Base-by-base conservation (phyloP, 2,329 filamentous ascomycete genomes). In the Elsinoe necatrix region DNA sequence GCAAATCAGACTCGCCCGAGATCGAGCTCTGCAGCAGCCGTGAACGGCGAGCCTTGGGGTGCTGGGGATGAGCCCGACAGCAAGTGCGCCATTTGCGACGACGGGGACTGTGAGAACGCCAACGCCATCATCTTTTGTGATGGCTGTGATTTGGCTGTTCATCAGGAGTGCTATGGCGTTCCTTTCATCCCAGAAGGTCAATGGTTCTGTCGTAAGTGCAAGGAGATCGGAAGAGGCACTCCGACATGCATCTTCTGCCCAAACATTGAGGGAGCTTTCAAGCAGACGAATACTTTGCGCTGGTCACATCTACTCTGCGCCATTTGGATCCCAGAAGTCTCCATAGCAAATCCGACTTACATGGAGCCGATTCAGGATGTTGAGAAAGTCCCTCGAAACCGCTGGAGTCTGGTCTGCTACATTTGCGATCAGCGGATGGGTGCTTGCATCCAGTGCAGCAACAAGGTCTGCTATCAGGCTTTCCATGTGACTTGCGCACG, bases 91-190 rank as follows among this genome's bases (percentile, higher is more conserved):
- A 95, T 98, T 58, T 98, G 93, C 69, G 93, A 98, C 68, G 93
- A 98, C 67, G 93, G 93, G n/a, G 93, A 98, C 68, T 98, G 93
- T 67, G 93, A 98, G 73, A 98, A 98, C 70, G 95, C 93, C 20
- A 98, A 98, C 67, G 93, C 93, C 0, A 98, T 98, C 66, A 93
- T 98, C 20, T 98, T 98, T 68, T 98, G 93, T 69, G 93, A 98
- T 68, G 93, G 93, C 2, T 98, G 93, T 72, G 95, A 98, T 71
- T 77, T 98, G 54, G 93, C 93, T 2, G 93, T 98, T 8, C 93
- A 98, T 71, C 93, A 98, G 71, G 93, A 98, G 74, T 98, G 93
- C 72, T 98, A 98, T 68, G 93, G 93, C 57, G 93, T 98, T 47
- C 93, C 93, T 1, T 98, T 96, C 71, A 98, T 98, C 62, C 93